Evolutionary conservation across 805 yeast species (phyloP), one percentile per base, ranked within the genome.

Genomic region (Lipomyces lipofer): DNA sequence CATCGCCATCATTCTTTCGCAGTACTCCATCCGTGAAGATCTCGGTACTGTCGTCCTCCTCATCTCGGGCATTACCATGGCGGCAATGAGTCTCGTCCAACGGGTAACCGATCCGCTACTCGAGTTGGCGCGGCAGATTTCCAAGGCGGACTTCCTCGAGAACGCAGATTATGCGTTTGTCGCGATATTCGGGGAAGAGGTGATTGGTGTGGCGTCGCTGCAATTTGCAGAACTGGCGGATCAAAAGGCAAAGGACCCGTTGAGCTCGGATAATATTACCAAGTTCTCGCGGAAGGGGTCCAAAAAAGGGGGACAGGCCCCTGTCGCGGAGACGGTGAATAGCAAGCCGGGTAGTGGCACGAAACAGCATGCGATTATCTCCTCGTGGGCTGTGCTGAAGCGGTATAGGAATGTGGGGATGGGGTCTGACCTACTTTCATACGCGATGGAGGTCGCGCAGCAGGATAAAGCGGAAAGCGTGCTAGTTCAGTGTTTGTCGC

Each of bases 401-500:
- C 50, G 59, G 13, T 62, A 62, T 45, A 45, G 65, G 13, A 45
- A 52, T 10, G 64, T 50, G 36, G 65, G 65, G n/a, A 51, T 62
- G 27, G 65, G 65, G 21, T 24, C 38, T 19, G 65, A 62, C 33
- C 44, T 62, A 15, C 35, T 62, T 13, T 24, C 43, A 19, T 22
- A 44, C n/a, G 60, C 35, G 5, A 12, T 59, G 15, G 28, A 50
- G 13, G 56, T 39, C 15, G 59, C 51, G 19, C 40, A 39, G 8
- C 43, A 51, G 38, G 60, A 50, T 44, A 22, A 27, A 4, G 39
- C 49, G 25, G 40, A 38, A 10, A 38, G 33, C 22, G 33, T 58
- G 7, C 44, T 54, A 22, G 49, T 54, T 12, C 59, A 58, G 33
- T 47, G 52, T 47, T 24, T 43, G 35, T 58, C 62, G n/a, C 39